Evolutionary conservation across 495 filamentous ascomycete species (phyloP).

Genomic region (Aspergillus asperescens): DNA sequence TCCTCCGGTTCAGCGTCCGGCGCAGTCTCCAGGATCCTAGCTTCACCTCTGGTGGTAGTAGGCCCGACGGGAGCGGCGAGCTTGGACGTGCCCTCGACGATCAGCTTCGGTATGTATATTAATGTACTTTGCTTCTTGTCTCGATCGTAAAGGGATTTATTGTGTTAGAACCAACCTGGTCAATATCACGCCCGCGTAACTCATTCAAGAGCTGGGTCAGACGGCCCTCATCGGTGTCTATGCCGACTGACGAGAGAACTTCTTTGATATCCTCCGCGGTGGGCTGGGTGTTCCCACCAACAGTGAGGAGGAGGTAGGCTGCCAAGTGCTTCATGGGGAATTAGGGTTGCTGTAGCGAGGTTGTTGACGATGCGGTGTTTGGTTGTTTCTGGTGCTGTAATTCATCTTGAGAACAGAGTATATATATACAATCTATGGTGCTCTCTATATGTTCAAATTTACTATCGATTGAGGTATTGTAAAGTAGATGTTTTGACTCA

Average conservation of each 20-base stretch:
- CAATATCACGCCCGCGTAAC: conserved; percentile 94
- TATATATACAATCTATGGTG: too few species aligned
- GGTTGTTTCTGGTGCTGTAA: background rate
- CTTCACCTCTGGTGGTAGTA: background rate
- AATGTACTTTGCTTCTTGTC: too few species aligned
- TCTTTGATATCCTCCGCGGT: conserved; percentile 80
- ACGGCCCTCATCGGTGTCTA: conserved; percentile 87
- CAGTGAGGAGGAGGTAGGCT: conserved; percentile 92
- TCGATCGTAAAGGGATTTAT: too few species aligned
- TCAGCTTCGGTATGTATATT: too few species aligned
- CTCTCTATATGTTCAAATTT: too few species aligned
- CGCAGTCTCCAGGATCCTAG: background rate
- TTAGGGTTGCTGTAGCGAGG: background rate
- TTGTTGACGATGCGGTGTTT: background rate
- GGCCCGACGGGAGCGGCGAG: conserved; percentile 52
- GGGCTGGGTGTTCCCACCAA: conserved; percentile 87
- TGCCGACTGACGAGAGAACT: conserved; percentile 90
- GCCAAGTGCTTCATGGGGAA: conserved; percentile 92
- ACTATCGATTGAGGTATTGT: too few species aligned
- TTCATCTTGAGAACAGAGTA: too few species aligned
- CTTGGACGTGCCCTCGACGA: conserved; percentile 82
- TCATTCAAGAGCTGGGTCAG: conserved; percentile 77
- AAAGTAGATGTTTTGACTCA: too few species aligned
- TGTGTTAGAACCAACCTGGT: conserved; percentile 62
- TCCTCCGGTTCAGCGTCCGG: background rate